Evolutionary conservation across 2,329 filamentous ascomycete genomes (phyloP).

Genomic region (Xylaria sp.): DNA sequence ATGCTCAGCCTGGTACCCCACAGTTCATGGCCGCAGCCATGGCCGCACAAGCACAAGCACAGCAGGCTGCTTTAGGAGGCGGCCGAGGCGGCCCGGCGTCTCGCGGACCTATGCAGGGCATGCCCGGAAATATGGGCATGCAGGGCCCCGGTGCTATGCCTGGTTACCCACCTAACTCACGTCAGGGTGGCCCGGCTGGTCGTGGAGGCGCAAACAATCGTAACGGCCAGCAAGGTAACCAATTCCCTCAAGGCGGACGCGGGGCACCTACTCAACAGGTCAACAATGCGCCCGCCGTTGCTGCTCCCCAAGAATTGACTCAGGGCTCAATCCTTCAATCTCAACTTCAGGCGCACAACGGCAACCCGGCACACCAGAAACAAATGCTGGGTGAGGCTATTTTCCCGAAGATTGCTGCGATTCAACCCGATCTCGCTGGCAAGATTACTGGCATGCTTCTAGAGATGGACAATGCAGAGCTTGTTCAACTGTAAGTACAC

Average conservation of each 20-base stretch:
- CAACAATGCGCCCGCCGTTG: slow-evolving; percentile 49
- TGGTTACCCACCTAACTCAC: slow-evolving; percentile 67
- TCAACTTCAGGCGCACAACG: slow-evolving; percentile 63
- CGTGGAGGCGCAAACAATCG: slow-evolving; percentile 59
- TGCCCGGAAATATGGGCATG: slow-evolving; percentile 75
- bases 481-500: slow-evolving; percentile 86
- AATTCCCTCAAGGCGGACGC: slow-evolving; percentile 62
- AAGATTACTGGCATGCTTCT: slow-evolving; percentile 99
- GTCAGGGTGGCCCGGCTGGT: slow-evolving; percentile 49
- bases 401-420: slow-evolving; percentile 96
- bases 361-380: slow-evolving; percentile 84
- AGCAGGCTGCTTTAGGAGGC: slow-evolving; percentile 68
- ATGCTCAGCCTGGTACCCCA: slow-evolving; percentile 81
- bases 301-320: slow-evolving; percentile 52
- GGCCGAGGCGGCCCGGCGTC: slow-evolving; percentile 72
- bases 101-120: slow-evolving; percentile 77
- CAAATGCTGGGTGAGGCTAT: slow-evolving; percentile 97
- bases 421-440: slow-evolving; percentile 94
- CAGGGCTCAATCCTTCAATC: slow-evolving; percentile 61
- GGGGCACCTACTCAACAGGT: slow-evolving; percentile 54
- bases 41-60: slow-evolving; percentile 75
- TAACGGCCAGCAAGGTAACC: slow-evolving; percentile 53
- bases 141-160: slow-evolving; percentile 60
- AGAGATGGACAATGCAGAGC: slow-evolving; percentile 97
- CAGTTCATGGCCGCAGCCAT: slow-evolving; percentile 80